A percentile compares a stretch with the other conserved stretches of the same genome.
These are phyloP conservation scores for Leccinum ponderosum DNA, from an alignment of 1,284 basidiomycete species.

Conservation along the genomic window DNA sequence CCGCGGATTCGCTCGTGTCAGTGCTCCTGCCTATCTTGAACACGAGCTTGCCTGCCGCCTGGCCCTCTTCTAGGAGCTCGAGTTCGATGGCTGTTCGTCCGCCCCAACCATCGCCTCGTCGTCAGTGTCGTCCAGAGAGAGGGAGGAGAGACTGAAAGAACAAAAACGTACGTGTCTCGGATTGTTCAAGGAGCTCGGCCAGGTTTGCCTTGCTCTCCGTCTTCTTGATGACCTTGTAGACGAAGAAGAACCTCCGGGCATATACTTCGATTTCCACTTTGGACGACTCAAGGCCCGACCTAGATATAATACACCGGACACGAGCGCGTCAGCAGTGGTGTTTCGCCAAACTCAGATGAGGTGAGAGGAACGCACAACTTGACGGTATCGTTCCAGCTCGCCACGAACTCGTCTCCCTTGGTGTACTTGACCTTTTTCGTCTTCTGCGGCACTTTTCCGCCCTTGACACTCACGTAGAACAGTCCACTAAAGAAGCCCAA, in stretches of 20 bases:
- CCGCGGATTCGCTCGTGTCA: background rate
- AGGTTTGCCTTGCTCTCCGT: slow-evolving; percentile 35
- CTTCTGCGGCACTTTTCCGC: slow-evolving; percentile 26
- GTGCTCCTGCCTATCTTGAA: slow-evolving; percentile 27
- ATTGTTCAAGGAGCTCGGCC: slow-evolving; percentile 33
- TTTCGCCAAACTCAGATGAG: background rate
- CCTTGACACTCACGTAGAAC: slow-evolving; percentile 31
- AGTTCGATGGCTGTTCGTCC: slow-evolving; percentile 27
- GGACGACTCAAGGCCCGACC: slow-evolving; percentile 33
- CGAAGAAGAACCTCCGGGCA: slow-evolving; percentile 34
- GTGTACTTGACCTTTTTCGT: slow-evolving; percentile 30
- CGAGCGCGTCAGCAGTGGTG: slow-evolving; percentile 1
- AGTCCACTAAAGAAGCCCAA: slow-evolving; percentile 28
- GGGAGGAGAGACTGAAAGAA: background rate
- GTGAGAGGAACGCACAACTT: slow-evolving; percentile 21
- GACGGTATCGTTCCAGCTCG: slow-evolving; percentile 27
- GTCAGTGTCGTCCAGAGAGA: slow-evolving; percentile 1
- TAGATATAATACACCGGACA: background rate
- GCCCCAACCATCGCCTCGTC: background rate
- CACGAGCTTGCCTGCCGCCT: slow-evolving; percentile 28
- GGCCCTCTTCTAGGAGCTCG: slow-evolving; percentile 32
- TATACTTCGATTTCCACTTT: slow-evolving; percentile 36
- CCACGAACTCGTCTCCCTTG: slow-evolving; percentile 30
- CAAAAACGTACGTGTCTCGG: slow-evolving; percentile 27
- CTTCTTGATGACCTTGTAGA: slow-evolving; percentile 35